Evolutionary conservation across 2,329 filamentous ascomycete genomes (phyloP).

Genomic region (Pseudopyricularia cyperi): DNA sequence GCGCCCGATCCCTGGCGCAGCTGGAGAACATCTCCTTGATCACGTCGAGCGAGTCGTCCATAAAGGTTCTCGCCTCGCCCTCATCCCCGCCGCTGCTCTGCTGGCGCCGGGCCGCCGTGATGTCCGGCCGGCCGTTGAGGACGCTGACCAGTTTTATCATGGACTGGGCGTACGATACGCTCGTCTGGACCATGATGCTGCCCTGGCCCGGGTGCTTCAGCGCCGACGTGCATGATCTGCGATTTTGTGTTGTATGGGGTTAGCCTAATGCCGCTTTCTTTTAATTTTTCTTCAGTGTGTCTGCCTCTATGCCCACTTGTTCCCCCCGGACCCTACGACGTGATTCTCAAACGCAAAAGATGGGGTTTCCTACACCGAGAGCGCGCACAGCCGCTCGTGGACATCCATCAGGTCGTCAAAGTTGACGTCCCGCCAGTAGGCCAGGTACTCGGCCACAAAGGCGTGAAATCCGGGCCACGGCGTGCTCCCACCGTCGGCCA

Average conservation of each 20-base stretch:
- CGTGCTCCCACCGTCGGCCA: constrained; percentile 48
- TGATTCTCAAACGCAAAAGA: too few relatives aligned
- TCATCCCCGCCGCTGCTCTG: constrained; percentile 41
- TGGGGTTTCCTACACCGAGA: constrained; percentile 22
- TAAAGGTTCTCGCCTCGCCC: constrained; percentile 58
- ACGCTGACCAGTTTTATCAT: constrained; percentile 75
- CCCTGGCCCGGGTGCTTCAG: constrained; percentile 70
- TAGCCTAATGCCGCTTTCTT: too few relatives aligned
- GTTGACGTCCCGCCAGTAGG: constrained; percentile 70
- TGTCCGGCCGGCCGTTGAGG: constrained; percentile 66
- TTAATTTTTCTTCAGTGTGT: neutral
- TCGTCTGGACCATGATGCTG: constrained; percentile 68
- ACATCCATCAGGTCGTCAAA: constrained; percentile 62
- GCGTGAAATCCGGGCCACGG: constrained; percentile 65
- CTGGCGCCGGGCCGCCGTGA: constrained; percentile 46
- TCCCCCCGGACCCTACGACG: neutral
- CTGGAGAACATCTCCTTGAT: constrained; percentile 86
- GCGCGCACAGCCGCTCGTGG: constrained; percentile 58
- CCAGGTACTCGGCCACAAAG: constrained; percentile 71
- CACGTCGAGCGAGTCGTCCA: constrained; percentile 79
- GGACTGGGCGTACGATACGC: constrained; percentile 68
- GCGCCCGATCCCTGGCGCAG: constrained; percentile 69
- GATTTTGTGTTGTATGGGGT: neutral
- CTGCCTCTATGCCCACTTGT: neutral
- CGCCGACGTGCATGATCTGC: constrained; percentile 64